Evolutionary conservation across 2,329 filamentous ascomycete species (phyloP).

Genomic region (Pyricularia sp.): DNA sequence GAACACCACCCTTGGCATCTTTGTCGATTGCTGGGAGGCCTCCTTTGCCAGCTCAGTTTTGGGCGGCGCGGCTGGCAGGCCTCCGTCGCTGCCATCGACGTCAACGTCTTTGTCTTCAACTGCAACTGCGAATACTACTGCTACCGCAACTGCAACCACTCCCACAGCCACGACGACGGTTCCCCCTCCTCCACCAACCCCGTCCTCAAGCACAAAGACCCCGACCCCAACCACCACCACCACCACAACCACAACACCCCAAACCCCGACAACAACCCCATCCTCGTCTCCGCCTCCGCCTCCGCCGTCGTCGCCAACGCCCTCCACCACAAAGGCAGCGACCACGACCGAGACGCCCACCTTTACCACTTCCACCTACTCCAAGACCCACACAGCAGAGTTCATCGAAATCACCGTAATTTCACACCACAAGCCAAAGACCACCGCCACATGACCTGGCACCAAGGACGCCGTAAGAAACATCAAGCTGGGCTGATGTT

Average conservation of each 20-base stretch:
- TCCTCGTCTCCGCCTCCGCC: not conserved
- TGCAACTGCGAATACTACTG: not conserved
- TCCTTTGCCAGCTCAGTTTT: constrained; percentile 32
- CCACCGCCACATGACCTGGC: not conserved
- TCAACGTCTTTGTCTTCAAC: not conserved
- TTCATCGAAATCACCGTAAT: not conserved
- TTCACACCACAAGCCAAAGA: not conserved
- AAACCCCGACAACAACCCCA: not conserved
- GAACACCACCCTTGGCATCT: constrained; percentile 34
- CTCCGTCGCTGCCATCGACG: not conserved
- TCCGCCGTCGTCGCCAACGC: constrained; percentile 1
- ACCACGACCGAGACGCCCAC: not conserved
- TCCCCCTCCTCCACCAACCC: not conserved
- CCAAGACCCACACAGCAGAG: not conserved
- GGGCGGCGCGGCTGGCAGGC: constrained; percentile 15
- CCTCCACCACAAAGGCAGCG: constrained; percentile 3
- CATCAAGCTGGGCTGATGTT: not conserved
- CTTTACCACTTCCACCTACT: not conserved
- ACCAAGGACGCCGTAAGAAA: not conserved
- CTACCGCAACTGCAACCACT: not conserved
- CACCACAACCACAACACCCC: not conserved
- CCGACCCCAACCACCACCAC: not conserved
- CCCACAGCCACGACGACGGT: not conserved
- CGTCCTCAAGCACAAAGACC: not conserved
- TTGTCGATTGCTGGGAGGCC: constrained; percentile 36